Percentiles rank a stretch among this genome's conserved stretches.
Conservation (phyloP, 2,329 filamentous ascomycete genomes). For the Fusarium sp. region DNA sequence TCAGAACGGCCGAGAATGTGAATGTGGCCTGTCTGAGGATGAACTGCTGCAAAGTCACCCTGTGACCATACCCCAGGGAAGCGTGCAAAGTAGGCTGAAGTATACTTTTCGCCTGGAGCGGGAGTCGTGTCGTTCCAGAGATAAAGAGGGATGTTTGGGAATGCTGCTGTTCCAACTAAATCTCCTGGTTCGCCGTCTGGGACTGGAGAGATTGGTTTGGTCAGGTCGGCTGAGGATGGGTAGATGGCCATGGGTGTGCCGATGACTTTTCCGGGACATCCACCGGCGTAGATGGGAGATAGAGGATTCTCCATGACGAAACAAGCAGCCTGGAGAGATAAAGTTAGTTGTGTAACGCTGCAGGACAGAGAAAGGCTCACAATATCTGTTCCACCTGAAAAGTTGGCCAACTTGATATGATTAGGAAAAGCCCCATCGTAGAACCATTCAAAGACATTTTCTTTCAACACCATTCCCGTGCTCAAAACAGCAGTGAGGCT, state of each 20-base stretch:
- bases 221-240: slow-evolving; percentile 63
- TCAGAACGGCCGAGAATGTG: slow-evolving; percentile 78
- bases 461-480: slow-evolving; percentile 85
- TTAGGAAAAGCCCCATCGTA: slow-evolving; percentile 77
- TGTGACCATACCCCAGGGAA: slow-evolving; percentile 82
- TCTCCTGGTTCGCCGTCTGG: slow-evolving; percentile 76
- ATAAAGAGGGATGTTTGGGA: slow-evolving; percentile 80
- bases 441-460: slow-evolving; percentile 84
- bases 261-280: slow-evolving; percentile 63
- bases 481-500: slow-evolving; percentile 71
- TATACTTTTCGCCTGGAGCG: slow-evolving; percentile 67
- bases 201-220: slow-evolving; percentile 58
- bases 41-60: slow-evolving; percentile 80
- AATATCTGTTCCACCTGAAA: slow-evolving; percentile 83
- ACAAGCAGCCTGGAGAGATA: slow-evolving; percentile 63
- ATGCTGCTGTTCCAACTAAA: slow-evolving; percentile 75
- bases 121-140: slow-evolving; percentile 70
- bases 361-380: slow-evolving; percentile 55
- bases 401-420: slow-evolving; percentile 76
- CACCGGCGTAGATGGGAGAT: slow-evolving; percentile 71
- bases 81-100: slow-evolving; percentile 70
- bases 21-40: slow-evolving; percentile 74
- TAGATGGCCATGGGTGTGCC: slow-evolving; percentile 68
- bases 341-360: background rate
- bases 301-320: slow-evolving; percentile 76